Evolutionary conservation across 2,329 filamentous ascomycete genomes (phyloP).

Genomic region (Fusarium illudens): DNA sequence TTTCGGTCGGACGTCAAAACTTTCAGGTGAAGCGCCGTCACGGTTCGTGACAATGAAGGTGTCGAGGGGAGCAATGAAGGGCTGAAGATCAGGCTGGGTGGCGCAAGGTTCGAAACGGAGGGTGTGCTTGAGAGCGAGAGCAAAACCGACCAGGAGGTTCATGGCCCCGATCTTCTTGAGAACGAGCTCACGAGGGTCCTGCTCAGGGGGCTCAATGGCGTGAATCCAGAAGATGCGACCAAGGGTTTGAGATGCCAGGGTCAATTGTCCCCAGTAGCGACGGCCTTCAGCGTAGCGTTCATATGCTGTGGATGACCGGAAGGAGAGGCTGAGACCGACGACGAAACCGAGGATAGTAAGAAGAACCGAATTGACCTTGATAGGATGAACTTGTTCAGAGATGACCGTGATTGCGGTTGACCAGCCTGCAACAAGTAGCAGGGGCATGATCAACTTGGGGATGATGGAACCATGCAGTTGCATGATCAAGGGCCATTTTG

Average conservation of each 20-base stretch:
- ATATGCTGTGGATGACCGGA: conserved; percentile 79
- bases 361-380: conserved; percentile 56
- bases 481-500: conserved; percentile 78
- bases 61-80: conserved; percentile 74
- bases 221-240: conserved; percentile 88
- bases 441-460: conserved; percentile 76
- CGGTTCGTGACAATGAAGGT: conserved; percentile 69
- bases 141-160: conserved; percentile 80
- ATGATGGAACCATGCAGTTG: conserved; percentile 79
- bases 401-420: conserved; percentile 70
- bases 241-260: conserved; percentile 70
- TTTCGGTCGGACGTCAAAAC: conserved; percentile 51
- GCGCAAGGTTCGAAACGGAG: conserved; percentile 85
- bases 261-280: conserved; percentile 68
- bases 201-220: conserved; percentile 61
- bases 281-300: conserved; percentile 74
- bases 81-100: conserved; percentile 76
- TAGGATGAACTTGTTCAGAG: conserved; percentile 54
- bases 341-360: conserved; percentile 84
- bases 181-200: conserved; percentile 69
- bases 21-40: conserved; percentile 50
- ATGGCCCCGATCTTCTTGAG: conserved; percentile 76
- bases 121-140: conserved; percentile 79
- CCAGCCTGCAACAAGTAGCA: conserved; percentile 71
- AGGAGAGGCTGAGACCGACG: conserved; percentile 78